Conservation (phyloP, 75 land plant species). For the Sequoia sempervirens region DNA sequence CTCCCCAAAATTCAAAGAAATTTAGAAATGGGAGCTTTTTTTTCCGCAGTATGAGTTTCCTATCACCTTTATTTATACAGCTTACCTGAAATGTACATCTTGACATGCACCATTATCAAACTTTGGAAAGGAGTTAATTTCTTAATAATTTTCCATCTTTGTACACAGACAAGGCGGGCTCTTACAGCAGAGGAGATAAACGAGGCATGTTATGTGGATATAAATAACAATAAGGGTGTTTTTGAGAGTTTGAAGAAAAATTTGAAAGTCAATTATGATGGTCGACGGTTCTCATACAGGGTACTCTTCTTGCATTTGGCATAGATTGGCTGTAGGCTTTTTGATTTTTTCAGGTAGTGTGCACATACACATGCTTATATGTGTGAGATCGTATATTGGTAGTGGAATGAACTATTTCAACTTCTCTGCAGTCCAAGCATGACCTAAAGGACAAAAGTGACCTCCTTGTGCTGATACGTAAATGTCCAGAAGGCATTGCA, state of each 20-base stretch:
- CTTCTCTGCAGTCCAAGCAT: conserved; percentile 79
- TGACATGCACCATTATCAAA: background rate
- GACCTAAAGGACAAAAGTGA: conserved; percentile 69
- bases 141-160: background rate
- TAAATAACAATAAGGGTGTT: conserved; percentile 75
- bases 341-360: background rate
- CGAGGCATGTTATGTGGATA: conserved; percentile 80
- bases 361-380: background rate
- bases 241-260: conserved; percentile 92
- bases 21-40: background rate
- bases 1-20: background rate
- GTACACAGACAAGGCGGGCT: conserved; percentile 75
- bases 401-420: background rate
- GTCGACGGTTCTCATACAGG: conserved; percentile 79
- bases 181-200: conserved; percentile 77
- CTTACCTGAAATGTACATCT: background rate
- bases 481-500: conserved; percentile 79
- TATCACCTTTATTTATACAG: background rate
- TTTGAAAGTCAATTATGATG: conserved; percentile 88
- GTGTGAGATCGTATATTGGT: background rate
- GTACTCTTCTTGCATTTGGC: conserved; percentile 22
- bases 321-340: conserved; percentile 8
- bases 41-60: background rate
- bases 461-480: conserved; percentile 66
- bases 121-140: background rate